Evolutionary conservation across 129 eudicot genomes (phyloP), one percentile per base, ranked within the genome.

Genomic region (Ambrosia trifida): DNA sequence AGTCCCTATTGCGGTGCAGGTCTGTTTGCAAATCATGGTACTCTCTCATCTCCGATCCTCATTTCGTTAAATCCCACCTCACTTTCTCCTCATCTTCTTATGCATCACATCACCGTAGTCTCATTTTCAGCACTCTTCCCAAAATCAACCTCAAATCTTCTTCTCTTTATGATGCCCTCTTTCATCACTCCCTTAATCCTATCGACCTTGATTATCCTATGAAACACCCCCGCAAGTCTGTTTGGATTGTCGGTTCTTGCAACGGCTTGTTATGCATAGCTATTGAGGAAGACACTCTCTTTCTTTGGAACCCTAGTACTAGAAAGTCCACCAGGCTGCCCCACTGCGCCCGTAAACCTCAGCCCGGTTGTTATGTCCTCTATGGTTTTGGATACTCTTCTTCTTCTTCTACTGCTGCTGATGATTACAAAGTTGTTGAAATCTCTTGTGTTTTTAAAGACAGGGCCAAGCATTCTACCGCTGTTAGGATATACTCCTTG

Each of bases 261-360:
- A 83, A 85, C 24, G 96, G 96, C n/a, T 73, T 88, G 72, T 66
- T 83, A 36, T 85, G 83, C 59, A 60, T 85, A 4, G 85, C 87
- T 10, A 74, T 81, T 3, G 80, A 81, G 24, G 87, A 85, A 10
- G 77, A 70, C 10, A 74, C 74, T 18, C 1, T 81, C 32, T 81
- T 81, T 66, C 35, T 89, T 16, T 89, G 96, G 96, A 89, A 89
- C 79, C 96, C 96, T 12, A 44, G 78, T 19, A 83, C 77, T 32
- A 56, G 89, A 38, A 60, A 28, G 7, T 81, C 79, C 0, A 83
- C 61, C 8, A 73, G 53, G 30, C 43, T 89, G 50, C 84, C 87
- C 0, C 19, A 54, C 36, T 65, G 64, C 18, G 84, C 49, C 0
- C 61, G 81, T 50, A 72, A 73, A 35, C 4, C 80, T 67, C 56